Evolutionary conservation across 768 basidiomycete genomes (phyloP), one percentile per base, ranked within the genome.

Genomic region (Termitomyces sp.): DNA sequence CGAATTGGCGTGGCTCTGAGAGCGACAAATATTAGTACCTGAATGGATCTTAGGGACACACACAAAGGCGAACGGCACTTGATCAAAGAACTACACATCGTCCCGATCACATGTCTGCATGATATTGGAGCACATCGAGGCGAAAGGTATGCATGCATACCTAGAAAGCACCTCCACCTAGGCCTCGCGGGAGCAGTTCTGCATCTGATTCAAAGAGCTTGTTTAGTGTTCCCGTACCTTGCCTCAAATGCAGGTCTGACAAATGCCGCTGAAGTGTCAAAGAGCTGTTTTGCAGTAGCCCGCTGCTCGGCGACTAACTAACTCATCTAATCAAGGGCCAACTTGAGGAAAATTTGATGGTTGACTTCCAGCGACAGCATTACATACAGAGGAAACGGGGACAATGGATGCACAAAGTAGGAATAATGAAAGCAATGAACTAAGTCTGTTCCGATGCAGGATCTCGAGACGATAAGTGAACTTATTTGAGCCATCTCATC

Each of bases 11-110:
- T 53, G 31, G 51, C 20, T 8, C 22, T 45, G 45, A 55, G 52
- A 24, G 27, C 27, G 18, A 53, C 37, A 41, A 53, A 53, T 53
- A 54, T 54, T 54, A 42, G 27, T 41, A 20, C 39, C 39, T 54
- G 55, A 56, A 37, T 47, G 55, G 55, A 47, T 57, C 53, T 54
- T 53, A 18, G 58, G 57, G 27, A 27, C 27, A 55, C 36, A 54
- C 34, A 58, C 57, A 44, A 59, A 44, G 54, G 51, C 47, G 49
- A 22, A n/a, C 49, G 42, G 52, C 59, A 63, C 57, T 46, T 56
- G 39, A 50, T 51, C 47, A 41, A 54, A 36, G 16, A 20, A 11
- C 27, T 41, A 39, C 27, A 54, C 49, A 55, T 48, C 31, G 49
- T 54, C 57, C 54, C 39, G 54, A 44, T 52, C 45, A 55, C 53